phyloP scores from a whole-genome alignment of 1,139 yeast species.

The Magnusiomyces suaveolens region DNA sequence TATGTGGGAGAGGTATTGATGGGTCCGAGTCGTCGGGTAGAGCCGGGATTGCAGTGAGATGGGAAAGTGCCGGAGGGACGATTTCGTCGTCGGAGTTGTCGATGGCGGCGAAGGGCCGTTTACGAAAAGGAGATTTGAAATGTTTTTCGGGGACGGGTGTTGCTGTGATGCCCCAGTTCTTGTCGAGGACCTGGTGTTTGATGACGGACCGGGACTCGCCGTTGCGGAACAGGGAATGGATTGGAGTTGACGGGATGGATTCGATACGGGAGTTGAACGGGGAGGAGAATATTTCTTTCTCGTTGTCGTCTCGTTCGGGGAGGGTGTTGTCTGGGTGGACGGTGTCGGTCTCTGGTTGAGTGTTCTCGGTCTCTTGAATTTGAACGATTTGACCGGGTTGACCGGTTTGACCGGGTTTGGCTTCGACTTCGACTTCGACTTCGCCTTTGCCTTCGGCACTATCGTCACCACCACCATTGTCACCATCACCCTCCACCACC shows the following conservation, averaged over 20 bases:
- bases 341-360: not conserved
- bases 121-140: not conserved
- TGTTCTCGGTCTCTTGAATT: not conserved
- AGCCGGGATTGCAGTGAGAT: no score
- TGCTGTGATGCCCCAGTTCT: constrained; percentile 23
- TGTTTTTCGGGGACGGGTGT: not conserved
- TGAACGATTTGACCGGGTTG: not conserved
- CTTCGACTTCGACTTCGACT: not conserved
- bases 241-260: constrained; percentile 2
- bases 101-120: not conserved
- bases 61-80: not conserved
- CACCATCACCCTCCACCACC: constrained; percentile 12
- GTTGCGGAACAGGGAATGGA: not conserved
- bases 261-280: constrained; percentile 9
- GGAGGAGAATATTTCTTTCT: constrained; percentile 6
- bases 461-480: no score
- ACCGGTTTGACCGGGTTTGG: not conserved
- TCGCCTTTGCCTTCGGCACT: not conserved
- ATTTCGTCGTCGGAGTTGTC: not conserved
- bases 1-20: no score
- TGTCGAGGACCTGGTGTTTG: constrained; percentile 32
- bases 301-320: not conserved
- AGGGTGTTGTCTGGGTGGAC: not conserved
- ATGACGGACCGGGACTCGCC: constrained; percentile 15
- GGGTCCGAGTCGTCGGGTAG: no score